Conservation (phyloP, 805 yeast genomes). For the Candida cerambycidarum region DNA sequence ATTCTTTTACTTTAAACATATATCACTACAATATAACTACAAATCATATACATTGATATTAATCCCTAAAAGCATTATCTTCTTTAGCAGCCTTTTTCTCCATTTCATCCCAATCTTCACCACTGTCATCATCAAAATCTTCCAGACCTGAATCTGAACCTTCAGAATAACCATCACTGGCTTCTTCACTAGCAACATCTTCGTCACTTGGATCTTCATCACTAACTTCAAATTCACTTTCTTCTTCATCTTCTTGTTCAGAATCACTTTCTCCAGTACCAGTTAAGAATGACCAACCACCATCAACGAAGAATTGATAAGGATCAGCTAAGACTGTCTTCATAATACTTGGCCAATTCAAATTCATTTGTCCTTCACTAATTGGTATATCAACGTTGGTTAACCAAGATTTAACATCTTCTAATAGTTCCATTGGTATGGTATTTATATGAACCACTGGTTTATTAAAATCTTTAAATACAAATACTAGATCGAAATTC, state of each 20-base stretch:
- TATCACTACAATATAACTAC: background rate
- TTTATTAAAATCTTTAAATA: constrained; percentile 83
- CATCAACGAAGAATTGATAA: constrained; percentile 86
- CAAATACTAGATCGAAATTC: constrained; percentile 95
- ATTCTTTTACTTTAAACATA: background rate
- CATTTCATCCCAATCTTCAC: constrained; percentile 62
- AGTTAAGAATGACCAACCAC: constrained; percentile 94
- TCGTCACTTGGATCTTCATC: constrained; percentile 64
- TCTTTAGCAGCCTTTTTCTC: constrained; percentile 56
- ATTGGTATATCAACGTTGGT: constrained; percentile 96
- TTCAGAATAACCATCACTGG: constrained; percentile 37
- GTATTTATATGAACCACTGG: constrained; percentile 94
- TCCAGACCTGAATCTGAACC: constrained; percentile 40
- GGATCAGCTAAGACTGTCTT: constrained; percentile 91
- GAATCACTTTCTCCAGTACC: constrained; percentile 78
- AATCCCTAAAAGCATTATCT: constrained; percentile 34
- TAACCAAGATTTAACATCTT: constrained; percentile 93
- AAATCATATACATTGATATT: constrained; percentile 1
- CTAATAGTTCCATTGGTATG: constrained; percentile 88
- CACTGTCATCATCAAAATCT: constrained; percentile 31
- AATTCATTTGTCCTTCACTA: constrained; percentile 92
- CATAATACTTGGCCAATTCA: constrained; percentile 96
- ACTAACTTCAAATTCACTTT: constrained; percentile 65
- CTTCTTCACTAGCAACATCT: constrained; percentile 55
- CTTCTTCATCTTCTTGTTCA: constrained; percentile 65